A percentile compares a stretch with the other conserved stretches of the same genome.
These are phyloP conservation scores for Trichopus zeylanicus DNA, from an alignment of 116 monocot genomes.

Conservation along the genomic window DNA sequence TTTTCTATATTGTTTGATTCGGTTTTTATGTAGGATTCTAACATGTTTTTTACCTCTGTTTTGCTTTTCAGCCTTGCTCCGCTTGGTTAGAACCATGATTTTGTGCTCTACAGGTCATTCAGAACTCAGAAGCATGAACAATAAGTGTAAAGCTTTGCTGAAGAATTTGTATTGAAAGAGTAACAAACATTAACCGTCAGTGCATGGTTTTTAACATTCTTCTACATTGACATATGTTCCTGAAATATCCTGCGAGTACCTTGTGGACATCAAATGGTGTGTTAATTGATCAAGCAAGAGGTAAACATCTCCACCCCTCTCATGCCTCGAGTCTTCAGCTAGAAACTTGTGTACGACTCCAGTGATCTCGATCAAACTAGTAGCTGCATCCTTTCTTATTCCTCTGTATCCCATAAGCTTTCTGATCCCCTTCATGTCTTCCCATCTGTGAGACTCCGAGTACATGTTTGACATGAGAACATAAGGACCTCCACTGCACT, in stretches of 20 bases:
- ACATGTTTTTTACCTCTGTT: too few relatives aligned
- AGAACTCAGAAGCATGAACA: too few relatives aligned
- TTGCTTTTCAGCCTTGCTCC: constrained; percentile 10
- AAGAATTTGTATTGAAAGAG: too few relatives aligned
- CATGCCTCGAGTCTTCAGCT: constrained; percentile 41
- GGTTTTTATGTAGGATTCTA: too few relatives aligned
- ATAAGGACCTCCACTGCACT: constrained; percentile 34
- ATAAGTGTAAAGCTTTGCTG: too few relatives aligned
- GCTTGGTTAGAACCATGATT: background rate
- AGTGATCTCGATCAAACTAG: constrained; percentile 40
- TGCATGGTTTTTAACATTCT: too few relatives aligned
- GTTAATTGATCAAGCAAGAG: constrained; percentile 20
- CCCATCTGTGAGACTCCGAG: constrained; percentile 24
- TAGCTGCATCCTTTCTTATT: constrained; percentile 33
- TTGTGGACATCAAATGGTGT: constrained; percentile 19
- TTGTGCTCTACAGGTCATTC: too few relatives aligned
- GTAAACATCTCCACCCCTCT: constrained; percentile 22
- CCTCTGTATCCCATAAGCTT: constrained; percentile 32
- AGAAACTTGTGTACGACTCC: constrained; percentile 28
- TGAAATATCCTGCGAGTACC: too few relatives aligned
- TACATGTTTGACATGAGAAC: constrained; percentile 43
- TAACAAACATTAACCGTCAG: too few relatives aligned
- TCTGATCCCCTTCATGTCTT: constrained; percentile 26
- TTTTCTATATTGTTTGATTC: too few relatives aligned
- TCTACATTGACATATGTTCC: too few relatives aligned